phyloP scores from a whole-genome alignment of 257 asterid species.

The Jaltomata sinuosa region DNA sequence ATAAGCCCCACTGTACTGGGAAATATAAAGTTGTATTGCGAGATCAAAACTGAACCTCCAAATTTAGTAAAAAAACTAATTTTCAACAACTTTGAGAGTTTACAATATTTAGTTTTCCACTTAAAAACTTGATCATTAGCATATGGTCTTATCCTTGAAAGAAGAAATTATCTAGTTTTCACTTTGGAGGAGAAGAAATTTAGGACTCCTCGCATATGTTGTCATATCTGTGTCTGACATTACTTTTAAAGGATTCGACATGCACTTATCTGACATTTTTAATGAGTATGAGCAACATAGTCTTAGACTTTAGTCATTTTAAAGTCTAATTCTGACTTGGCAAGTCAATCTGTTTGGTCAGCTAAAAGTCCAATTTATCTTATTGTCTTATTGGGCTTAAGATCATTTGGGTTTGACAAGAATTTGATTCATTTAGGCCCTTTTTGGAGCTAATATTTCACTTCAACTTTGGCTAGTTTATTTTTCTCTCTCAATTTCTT shows the following conservation, averaged over 20 bases:
- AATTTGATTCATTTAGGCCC: background rate
- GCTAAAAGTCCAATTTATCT: background rate
- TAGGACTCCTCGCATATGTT: too few relatives aligned
- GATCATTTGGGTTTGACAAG: background rate
- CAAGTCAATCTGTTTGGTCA: background rate
- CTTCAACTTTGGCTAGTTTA: background rate
- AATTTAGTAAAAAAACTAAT: background rate
- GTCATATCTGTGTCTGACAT: too few relatives aligned
- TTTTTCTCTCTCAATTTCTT: background rate
- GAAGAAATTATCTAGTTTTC: too few relatives aligned
- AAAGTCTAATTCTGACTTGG: background rate
- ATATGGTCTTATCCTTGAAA: too few relatives aligned
- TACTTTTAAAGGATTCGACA: too few relatives aligned
- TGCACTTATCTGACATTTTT: too few relatives aligned
- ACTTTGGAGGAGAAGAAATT: background rate
- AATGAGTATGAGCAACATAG: too few relatives aligned
- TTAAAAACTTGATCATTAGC: background rate
- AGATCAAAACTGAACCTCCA: background rate
- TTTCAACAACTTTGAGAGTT: background rate
- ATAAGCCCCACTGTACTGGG: too few relatives aligned
- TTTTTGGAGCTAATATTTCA: background rate
- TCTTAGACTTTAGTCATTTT: too few relatives aligned
- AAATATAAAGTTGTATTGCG: background rate
- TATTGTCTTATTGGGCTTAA: background rate
- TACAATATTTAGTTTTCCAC: background rate